Conservation (phyloP, 164 flowering plant genomes). For the Houttuynia cordata region DNA sequence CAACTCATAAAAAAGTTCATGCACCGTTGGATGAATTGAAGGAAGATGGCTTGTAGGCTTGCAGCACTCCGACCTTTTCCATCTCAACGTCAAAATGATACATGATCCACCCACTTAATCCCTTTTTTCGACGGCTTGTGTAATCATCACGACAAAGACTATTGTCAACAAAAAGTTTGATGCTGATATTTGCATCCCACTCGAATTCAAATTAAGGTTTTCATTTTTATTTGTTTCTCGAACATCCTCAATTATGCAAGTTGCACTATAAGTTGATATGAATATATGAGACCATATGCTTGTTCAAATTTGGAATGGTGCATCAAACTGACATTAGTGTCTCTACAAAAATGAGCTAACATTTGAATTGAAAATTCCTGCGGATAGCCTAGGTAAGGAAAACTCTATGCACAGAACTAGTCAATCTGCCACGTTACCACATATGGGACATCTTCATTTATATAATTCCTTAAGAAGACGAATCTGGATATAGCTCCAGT, state of each 20-base stretch:
- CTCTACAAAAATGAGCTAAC: neutral
- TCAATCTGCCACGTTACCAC: neutral
- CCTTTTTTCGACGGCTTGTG: neutral
- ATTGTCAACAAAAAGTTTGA: neutral
- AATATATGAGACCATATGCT: neutral
- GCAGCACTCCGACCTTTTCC: neutral
- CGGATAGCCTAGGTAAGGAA: too few relatives aligned
- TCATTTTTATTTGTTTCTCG: neutral
- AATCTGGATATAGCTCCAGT: too few relatives aligned
- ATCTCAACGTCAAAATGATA: neutral
- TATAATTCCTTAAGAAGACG: too few relatives aligned
- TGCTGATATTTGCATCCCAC: neutral
- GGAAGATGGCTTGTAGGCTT: neutral
- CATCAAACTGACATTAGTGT: neutral
- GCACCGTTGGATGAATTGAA: neutral
- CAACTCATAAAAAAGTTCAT: neutral
- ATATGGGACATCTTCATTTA: too few relatives aligned
- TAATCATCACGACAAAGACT: neutral
- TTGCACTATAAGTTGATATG: too few relatives aligned
- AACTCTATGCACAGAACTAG: neutral
- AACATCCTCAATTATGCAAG: neutral
- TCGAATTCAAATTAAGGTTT: too few relatives aligned
- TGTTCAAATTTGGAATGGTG: neutral
- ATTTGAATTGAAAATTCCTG: neutral
- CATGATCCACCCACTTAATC: neutral